Base-by-base conservation (phyloP, 2,329 filamentous ascomycete species). In the Fusarium cicatricum region DNA sequence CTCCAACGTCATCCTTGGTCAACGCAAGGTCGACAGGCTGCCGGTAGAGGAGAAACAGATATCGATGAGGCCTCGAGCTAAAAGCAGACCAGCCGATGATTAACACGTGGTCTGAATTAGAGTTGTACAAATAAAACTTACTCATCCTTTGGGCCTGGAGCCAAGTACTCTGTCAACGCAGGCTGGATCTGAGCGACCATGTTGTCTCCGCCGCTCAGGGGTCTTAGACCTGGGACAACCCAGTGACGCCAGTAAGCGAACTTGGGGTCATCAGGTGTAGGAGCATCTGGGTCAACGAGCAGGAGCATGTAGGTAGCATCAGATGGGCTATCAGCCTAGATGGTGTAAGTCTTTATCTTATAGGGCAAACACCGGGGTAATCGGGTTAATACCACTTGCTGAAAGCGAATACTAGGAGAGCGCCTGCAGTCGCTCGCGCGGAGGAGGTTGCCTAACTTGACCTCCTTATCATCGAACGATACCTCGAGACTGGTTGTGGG, bases 221-320 rank as follows among this genome's bases (percentile, higher is more conserved):
- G 73, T 50, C 71, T 72, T 44, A 80, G 39, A 0, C 78, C 77
- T 4, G 74, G 69, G 1, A 83, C 67, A 21, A 85, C 74, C 79
- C 80, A 84, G 62, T 85, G 82, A 16, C 82, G 73, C 81, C 81
- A 84, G 63, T 80, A 83, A 0, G 80, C 78, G 63, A 82, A 84
- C 62, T 80, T 83, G 6, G 80, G 81, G 44, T 84, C 79, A 31
- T 81, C 79, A 0, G 82, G 82, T 0, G 81, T 84, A 0, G 82
- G 82, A 16, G 82, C 82, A 54, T 84, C 82, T 0, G 82, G 81
- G 50, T 84, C 82, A 17, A 83, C 73, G 34, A 85, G 72, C 58
- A 84, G 70, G 44, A 83, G 71, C 31, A 77, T 75, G 68, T 81
- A 84, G 2, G 72, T 73, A 1, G 71, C 62, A 23, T 66, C 68